Conservation (phyloP, 768 basidiomycete genomes). For the Suillus fuscotomentosus region DNA sequence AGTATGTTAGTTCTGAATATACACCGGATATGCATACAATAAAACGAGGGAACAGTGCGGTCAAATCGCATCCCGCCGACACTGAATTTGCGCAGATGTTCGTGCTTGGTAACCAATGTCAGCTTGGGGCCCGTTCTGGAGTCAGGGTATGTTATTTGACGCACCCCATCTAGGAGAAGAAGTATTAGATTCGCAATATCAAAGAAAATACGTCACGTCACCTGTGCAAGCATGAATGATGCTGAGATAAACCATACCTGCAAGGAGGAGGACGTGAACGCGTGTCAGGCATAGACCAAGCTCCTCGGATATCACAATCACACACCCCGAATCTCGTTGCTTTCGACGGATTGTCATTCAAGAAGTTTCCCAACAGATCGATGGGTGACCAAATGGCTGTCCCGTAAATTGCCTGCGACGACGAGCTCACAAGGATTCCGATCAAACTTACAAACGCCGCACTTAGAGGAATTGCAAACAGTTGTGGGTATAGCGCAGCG, state of each 20-base stretch:
- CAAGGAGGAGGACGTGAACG: conserved; percentile 1
- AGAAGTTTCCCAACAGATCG: conserved; percentile 64
- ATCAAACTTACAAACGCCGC: conserved; percentile 77
- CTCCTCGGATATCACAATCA: conserved; percentile 4
- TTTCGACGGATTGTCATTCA: conserved; percentile 59
- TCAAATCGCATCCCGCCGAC: conserved; percentile 81
- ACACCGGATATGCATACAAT: conserved; percentile 43
- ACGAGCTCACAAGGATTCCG: conserved; percentile 80
- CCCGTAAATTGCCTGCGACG: conserved; percentile 72
- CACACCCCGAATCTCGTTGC: conserved; percentile 67
- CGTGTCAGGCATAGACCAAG: conserved; percentile 12
- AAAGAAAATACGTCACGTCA: conserved; percentile 17
- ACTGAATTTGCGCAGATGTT: conserved; percentile 84
- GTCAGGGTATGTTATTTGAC: conserved; percentile 13
- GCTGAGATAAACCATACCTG: conserved; percentile 78
- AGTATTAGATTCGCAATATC: conserved; percentile 9
- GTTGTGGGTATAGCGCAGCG: conserved; percentile 63
- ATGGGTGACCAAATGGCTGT: conserved; percentile 80
- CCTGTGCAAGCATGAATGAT: conserved; percentile 78
- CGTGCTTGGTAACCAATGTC: conserved; percentile 41
- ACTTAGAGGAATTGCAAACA: conserved; percentile 69
- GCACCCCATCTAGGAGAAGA: conserved; percentile 26
- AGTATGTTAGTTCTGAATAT: conserved; percentile 4
- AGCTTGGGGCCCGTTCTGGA: neutral
- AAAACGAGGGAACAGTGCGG: conserved; percentile 73